Base-by-base conservation (phyloP, 495 filamentous ascomycete genomes). In the Daldinia concentrica region DNA sequence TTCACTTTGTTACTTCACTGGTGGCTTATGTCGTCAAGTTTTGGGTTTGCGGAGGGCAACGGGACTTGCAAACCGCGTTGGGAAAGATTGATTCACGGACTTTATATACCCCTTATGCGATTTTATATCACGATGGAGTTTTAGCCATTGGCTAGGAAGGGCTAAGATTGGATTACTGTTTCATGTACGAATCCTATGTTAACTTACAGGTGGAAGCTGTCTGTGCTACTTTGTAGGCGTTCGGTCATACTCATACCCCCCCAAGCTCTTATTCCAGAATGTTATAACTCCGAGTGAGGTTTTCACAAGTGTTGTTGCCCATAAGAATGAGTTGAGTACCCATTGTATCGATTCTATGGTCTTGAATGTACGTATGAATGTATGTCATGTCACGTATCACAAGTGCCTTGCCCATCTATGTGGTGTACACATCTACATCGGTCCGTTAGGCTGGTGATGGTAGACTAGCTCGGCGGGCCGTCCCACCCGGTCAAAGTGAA, bases 71-170 rank as follows among this genome's bases (percentile, higher is more conserved):
- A 39, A 39, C 55, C 26, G 32, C 66, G 50, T 50, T 51, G 50
- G 56, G 56, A 64, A 68, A 69, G 51, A 69, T 55, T 73, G 71
- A 69, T 69, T 69, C 50, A 66, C 45, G 62, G 58, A 66, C 32
- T 43, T 66, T 54, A 65, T 69, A 73, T 73, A 73, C 70, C 71
- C 71, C 57, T 26, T 62, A 27, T 48, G 62, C 65, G 66, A 64
- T 66, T 66, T 66, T 39, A 36, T 51, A 27, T 29, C 45, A 54
- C 57, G 32, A 51, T 66, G 70, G 70, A 68, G 65, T 73, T 69
- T 68, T 45, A 34, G 65, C 54, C 30, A 60, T 45, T 62, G 57
- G 39, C 37, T 63, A 37, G 69, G 58, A 52, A 54, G 41, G 27
- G 52, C 26, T 50, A 32, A 59, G 43, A 62, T 30, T 62, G 62